Conservation (phyloP, 2,329 filamentous ascomycete species). For the Lasiodiplodia theobromae region DNA sequence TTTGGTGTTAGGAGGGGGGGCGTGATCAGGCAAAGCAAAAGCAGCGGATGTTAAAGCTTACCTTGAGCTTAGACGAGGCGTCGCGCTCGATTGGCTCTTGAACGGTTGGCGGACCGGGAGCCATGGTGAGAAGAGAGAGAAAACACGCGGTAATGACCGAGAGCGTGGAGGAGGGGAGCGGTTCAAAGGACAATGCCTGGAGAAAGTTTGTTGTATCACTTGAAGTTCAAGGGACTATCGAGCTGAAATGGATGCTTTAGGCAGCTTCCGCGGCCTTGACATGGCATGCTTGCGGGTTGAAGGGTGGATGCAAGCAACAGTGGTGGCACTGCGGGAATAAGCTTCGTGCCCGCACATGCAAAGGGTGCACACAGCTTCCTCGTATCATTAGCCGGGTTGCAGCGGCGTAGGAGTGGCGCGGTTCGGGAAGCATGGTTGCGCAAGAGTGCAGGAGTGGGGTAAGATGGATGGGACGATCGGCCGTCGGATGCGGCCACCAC, state of each 20-base stretch:
- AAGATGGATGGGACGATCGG: conserved; percentile 6
- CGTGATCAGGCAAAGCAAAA: too few species aligned
- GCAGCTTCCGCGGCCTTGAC: neutral
- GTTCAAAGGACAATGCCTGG: neutral
- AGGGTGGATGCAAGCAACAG: conserved; percentile 22
- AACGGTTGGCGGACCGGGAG: conserved; percentile 32
- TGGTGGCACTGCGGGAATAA: conserved; percentile 18
- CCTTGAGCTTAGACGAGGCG: conserved; percentile 38
- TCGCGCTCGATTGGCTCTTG: conserved; percentile 40
- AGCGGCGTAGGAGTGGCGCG: neutral
- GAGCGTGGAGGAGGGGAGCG: neutral
- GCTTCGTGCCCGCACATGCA: neutral
- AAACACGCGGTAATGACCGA: neutral
- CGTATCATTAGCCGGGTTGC: conserved; percentile 8
- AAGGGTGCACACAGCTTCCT: neutral
- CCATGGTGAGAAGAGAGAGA: neutral
- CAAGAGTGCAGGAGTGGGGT: conserved; percentile 37
- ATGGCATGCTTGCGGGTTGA: neutral
- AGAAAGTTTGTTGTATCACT: neutral
- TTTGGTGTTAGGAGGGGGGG: neutral
- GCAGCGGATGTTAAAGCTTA: conserved; percentile 28
- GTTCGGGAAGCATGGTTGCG: conserved; percentile 25
- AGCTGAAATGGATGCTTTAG: neutral
- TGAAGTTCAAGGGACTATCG: neutral
- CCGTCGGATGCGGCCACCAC: neutral